Percentiles rank a stretch among this genome's conserved stretches.
These are phyloP conservation scores for Kluyveromyces marxianus DNA, from an alignment of 1,139 yeast species.

Conservation along the genomic window DNA sequence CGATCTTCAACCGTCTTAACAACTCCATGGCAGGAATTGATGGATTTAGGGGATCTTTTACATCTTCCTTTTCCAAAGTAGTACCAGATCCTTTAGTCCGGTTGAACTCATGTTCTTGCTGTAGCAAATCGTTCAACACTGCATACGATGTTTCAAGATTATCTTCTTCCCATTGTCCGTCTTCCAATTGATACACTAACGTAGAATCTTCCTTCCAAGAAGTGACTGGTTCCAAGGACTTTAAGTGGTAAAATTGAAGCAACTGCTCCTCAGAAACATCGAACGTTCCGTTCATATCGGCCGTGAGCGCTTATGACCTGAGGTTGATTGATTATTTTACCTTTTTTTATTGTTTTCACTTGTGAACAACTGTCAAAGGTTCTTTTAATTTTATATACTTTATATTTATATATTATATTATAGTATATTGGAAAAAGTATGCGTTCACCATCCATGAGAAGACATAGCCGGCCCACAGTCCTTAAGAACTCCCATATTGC, in stretches of 20 bases:
- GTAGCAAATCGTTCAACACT: conserved; percentile 27
- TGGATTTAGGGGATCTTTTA: conserved; percentile 12
- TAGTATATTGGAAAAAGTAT: too few relatives aligned
- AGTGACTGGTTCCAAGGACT: conserved; percentile 32
- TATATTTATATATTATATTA: too few relatives aligned
- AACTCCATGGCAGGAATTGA: conserved; percentile 33
- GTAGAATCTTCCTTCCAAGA: conserved; percentile 35
- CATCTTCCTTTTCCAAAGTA: conserved; percentile 16
- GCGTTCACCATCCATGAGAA: background rate
- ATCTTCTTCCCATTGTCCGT: conserved; percentile 14
- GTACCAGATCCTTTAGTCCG: conserved; percentile 4
- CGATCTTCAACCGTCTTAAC: conserved; percentile 35
- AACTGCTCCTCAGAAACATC: conserved; percentile 29
- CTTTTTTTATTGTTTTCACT: too few relatives aligned
- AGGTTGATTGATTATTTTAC: too few relatives aligned
- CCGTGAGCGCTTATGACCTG: background rate
- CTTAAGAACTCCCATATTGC: background rate
- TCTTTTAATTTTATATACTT: too few relatives aligned
- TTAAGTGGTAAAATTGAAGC: conserved; percentile 36
- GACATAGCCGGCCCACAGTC: background rate
- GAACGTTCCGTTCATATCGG: conserved; percentile 14
- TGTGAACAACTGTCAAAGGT: background rate
- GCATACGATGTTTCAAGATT: conserved; percentile 34
- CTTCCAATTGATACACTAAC: conserved; percentile 19
- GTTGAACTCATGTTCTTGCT: conserved; percentile 21